phyloP scores from a whole-genome alignment of 805 yeast species.

The Cyberlindnera suaveolens region DNA sequence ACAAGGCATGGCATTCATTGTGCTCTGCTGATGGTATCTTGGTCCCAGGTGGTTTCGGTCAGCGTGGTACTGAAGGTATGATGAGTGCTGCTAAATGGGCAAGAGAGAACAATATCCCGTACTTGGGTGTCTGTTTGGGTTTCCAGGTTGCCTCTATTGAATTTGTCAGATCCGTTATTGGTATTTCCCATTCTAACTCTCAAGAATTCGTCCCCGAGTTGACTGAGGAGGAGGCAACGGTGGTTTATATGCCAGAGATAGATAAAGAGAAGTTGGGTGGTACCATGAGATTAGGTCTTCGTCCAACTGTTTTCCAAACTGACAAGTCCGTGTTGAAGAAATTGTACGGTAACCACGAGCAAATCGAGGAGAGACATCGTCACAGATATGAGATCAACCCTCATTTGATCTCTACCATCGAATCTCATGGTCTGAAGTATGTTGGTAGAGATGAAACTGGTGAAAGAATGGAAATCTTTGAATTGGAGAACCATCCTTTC shows the following conservation, averaged over 20 bases:
- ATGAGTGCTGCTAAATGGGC: conserved; percentile 95
- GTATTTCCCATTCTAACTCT: conserved; percentile 63
- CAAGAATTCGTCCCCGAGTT: conserved; percentile 72
- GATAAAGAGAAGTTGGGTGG: conserved; percentile 96
- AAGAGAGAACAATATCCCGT: conserved; percentile 91
- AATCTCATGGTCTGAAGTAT: conserved; percentile 73
- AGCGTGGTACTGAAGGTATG: conserved; percentile 98
- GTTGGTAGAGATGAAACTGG: conserved; percentile 91
- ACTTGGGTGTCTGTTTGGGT: conserved; percentile 95
- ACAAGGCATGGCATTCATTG: conserved; percentile 91
- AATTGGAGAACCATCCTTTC: conserved; percentile 81
- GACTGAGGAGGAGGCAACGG: conserved; percentile 61
- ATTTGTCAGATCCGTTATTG: conserved; percentile 75
- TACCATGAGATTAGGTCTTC: conserved; percentile 95
- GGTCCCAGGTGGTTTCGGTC: conserved; percentile 98
- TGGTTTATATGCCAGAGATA: conserved; percentile 97
- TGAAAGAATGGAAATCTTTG: conserved; percentile 91
- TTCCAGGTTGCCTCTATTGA: conserved; percentile 96
- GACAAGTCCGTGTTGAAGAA: conserved; percentile 67
- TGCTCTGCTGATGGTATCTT: conserved; percentile 94
- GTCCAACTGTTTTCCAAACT: conserved; percentile 75
- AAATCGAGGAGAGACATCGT: conserved; percentile 91
- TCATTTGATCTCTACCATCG: conserved; percentile 60
- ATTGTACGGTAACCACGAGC: conserved; percentile 65
- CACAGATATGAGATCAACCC: conserved; percentile 98